Base-by-base conservation (phyloP, 805 yeast genomes). In the Lipomyces kockii region DNA sequence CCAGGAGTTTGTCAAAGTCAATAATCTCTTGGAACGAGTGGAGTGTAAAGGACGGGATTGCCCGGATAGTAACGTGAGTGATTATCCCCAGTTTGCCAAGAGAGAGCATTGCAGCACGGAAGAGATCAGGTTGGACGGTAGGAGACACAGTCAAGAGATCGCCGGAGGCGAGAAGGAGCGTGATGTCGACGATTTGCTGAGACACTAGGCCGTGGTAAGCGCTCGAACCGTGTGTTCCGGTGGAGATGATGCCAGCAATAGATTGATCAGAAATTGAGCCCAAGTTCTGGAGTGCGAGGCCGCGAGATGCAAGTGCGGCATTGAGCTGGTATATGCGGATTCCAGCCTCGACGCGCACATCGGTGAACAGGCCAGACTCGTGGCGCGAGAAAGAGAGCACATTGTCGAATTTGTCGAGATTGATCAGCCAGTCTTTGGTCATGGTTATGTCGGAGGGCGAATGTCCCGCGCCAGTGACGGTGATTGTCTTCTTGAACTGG, bases 161-260 rank as follows among this genome's bases (percentile, higher is more conserved):
- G 55, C 98, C 98, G 65, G 83, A 80, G 58, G 95, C 91, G 72
- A 89, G 87, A 66, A 93, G 86, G 37, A 94, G 77, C 9, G 90
- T 87, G 66, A 94, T 78, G 71, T 87, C 86, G 2, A 94, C 98
- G 69, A 91, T 84, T 78, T 92, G 97, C 74, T 92, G 94, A 8
- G 95, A 86, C 1, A 94, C 90, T 49, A 93, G 82, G 0, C 98
- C 98, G 75, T 95, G 98, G 77, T 84, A 91, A 54, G 94, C 96
- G 9, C 97, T 88, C 0, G 98, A 90, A 7, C 99, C 99, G 76
- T 94, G 99, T 0, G 98, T 92, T 35, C 98, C 98, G 0, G 98
- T 94, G 1, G 97, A 89, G 57, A 95, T 92, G 71, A 93, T 87
- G n/a, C 99, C 99, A 2, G 97, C 98, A 32, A 92, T 83, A 17